Evolutionary conservation across 805 yeast species (phyloP).

Genomic region (Candida hispaniensis): DNA sequence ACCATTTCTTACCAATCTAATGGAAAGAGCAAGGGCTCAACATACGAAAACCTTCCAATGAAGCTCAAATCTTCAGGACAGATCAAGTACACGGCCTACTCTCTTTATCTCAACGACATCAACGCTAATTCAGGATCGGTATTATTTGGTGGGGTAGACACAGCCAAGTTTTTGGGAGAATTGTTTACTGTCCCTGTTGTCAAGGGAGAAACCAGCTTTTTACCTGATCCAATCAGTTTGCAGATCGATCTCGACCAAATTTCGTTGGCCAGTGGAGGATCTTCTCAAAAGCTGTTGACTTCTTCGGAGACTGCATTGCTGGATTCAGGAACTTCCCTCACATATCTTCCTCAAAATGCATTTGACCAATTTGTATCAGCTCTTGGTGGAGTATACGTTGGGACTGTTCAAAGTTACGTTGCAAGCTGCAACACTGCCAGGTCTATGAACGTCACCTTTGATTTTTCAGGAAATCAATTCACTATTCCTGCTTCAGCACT

Average conservation of each 20-base stretch:
- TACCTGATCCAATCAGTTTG: slow-evolving; percentile 19
- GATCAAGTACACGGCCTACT: slow-evolving; percentile 36
- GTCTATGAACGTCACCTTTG: no score
- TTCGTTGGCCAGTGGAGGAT: slow-evolving; percentile 12
- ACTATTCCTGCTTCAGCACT: slow-evolving; percentile 21
- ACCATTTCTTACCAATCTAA: slow-evolving; percentile 19
- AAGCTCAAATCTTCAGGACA: slow-evolving; percentile 41
- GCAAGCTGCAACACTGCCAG: slow-evolving; percentile 1
- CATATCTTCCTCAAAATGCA: slow-evolving; percentile 37
- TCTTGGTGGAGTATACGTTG: slow-evolving; percentile 13
- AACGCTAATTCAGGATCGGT: slow-evolving; percentile 30
- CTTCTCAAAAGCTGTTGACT: slow-evolving; percentile 13
- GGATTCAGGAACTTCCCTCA: slow-evolving; percentile 48
- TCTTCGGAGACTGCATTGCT: slow-evolving; percentile 33
- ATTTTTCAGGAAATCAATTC: slow-evolving; percentile 9
- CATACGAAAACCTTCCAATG: slow-evolving; percentile 55
- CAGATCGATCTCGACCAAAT: slow-evolving; percentile 20
- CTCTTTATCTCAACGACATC: slow-evolving; percentile 35
- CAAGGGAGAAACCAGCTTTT: slow-evolving; percentile 17
- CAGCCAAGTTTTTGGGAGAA: slow-evolving; percentile 34
- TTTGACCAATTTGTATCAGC: slow-evolving; percentile 8
- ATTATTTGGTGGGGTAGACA: slow-evolving; percentile 38
- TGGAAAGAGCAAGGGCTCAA: slow-evolving; percentile 17
- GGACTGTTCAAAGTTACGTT: slow-evolving; percentile 17
- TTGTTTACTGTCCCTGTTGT: slow-evolving; percentile 29